A percentile compares a stretch with the other conserved stretches of the same genome.
phyloP scores from a whole-genome alignment of 2,329 filamentous ascomycete species.

The Aspergillus jensenii region DNA sequence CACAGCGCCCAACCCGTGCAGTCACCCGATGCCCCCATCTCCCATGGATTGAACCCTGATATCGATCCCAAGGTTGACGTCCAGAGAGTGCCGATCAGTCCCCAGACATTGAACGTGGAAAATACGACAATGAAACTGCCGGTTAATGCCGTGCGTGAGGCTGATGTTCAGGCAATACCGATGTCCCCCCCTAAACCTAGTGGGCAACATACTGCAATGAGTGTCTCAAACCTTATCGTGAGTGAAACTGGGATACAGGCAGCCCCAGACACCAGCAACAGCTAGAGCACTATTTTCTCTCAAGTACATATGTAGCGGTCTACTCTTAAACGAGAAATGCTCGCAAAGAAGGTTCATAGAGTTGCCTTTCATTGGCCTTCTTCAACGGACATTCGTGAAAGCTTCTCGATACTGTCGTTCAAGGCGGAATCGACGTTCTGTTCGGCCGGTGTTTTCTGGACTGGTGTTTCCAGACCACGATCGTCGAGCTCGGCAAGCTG shows the following conservation, averaged over 20 bases:
- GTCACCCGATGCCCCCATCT: not conserved
- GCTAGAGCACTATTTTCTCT: constrained; percentile 1
- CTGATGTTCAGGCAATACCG: not conserved
- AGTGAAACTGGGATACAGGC: constrained; percentile 5
- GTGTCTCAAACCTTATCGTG: not conserved
- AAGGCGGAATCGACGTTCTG: constrained; percentile 32
- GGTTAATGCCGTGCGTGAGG: not conserved
- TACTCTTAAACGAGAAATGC: not conserved
- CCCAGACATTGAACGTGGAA: constrained; percentile 1
- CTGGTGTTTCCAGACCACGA: constrained; percentile 42
- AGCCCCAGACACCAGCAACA: constrained; percentile 9
- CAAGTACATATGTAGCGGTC: not conserved
- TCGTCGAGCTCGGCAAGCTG: constrained; percentile 51
- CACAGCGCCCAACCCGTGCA: constrained; percentile 2
- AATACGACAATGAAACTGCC: constrained; percentile 2
- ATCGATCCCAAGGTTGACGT: not conserved
- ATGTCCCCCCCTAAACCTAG: not conserved
- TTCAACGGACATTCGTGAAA: constrained; percentile 44
- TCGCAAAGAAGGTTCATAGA: not conserved
- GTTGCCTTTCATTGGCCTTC: constrained; percentile 23
- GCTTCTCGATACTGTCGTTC: constrained; percentile 39
- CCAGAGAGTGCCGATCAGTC: not conserved
- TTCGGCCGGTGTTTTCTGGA: constrained; percentile 28
- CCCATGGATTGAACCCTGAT: not conserved
- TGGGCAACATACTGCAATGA: constrained; percentile 1